phyloP scores from a whole-genome alignment of 2,329 filamentous ascomycete species.

The Beauveria sp. region DNA sequence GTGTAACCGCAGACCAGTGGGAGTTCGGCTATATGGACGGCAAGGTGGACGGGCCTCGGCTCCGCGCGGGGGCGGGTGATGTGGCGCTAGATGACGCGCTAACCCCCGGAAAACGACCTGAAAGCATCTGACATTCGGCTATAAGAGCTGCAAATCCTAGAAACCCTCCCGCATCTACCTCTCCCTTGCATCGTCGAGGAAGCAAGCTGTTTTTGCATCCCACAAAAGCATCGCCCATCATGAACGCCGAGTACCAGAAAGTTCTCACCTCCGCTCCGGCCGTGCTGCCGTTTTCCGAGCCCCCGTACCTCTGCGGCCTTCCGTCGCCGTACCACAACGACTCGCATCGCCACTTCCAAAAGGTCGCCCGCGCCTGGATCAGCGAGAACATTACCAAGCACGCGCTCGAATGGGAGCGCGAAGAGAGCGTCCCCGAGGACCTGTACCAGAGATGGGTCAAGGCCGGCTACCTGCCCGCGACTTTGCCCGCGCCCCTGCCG shows the following conservation, averaged over 20 bases:
- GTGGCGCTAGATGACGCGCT: not conserved
- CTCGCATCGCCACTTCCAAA: constrained; percentile 58
- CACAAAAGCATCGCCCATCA: not conserved
- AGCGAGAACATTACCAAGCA: constrained; percentile 53
- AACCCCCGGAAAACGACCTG: not conserved
- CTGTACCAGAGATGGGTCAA: constrained; percentile 55
- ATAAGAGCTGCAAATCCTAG: not conserved
- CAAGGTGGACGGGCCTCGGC: constrained; percentile 1
- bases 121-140: constrained; percentile 6
- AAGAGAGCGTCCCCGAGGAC: constrained; percentile 49
- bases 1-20: not conserved
- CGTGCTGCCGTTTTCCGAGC: constrained; percentile 57
- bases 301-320: constrained; percentile 59
- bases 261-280: constrained; percentile 8
- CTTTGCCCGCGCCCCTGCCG: constrained; percentile 60
- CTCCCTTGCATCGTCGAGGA: not conserved
- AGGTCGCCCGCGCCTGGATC: constrained; percentile 58
- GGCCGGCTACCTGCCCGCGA: constrained; percentile 58
- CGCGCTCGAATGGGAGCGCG: constrained; percentile 63
- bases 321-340: constrained; percentile 66
- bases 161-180: not conserved
- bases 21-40: constrained; percentile 8
- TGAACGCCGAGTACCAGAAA: constrained; percentile 9
- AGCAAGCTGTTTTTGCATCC: not conserved
- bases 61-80: constrained; percentile 2